A percentile compares a stretch with the other conserved stretches of the same genome.
Evolutionary conservation across 495 filamentous ascomycete genomes (phyloP).

Genomic region (Neurospora pannonica): DNA sequence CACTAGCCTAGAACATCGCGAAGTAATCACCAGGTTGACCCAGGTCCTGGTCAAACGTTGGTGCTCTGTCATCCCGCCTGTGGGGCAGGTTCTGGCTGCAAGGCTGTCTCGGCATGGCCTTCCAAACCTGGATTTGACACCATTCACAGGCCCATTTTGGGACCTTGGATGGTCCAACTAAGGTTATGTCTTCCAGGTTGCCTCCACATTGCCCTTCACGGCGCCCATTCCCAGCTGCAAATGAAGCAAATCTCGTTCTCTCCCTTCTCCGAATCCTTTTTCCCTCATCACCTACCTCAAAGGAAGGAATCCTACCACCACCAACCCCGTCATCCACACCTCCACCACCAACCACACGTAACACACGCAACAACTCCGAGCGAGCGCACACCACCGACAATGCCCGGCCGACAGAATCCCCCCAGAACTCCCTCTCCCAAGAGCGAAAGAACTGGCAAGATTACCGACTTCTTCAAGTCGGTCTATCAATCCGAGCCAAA

Average conservation of each 20-base stretch:
- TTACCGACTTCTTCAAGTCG: background rate
- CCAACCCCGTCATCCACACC: no score
- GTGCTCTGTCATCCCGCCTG: background rate
- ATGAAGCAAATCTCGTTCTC: background rate
- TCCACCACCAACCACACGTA: no score
- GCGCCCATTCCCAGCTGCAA: background rate
- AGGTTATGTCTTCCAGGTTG: background rate
- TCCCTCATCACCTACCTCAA: no score
- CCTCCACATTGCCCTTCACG: background rate
- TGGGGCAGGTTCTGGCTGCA: background rate
- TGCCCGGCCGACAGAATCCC: no score
- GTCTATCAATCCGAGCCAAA: background rate
- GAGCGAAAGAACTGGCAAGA: background rate
- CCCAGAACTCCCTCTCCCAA: background rate
- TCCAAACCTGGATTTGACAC: background rate
- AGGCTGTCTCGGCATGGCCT: background rate
- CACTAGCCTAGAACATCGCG: background rate
- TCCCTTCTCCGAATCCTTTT: background rate
- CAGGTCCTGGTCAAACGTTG: background rate
- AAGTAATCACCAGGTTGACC: background rate
- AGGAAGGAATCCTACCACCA: no score
- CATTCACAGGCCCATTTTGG: background rate
- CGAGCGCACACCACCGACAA: no score
- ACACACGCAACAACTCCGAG: no score
- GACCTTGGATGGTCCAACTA: background rate